These are phyloP conservation scores for Opeltia flavorubescens DNA, from an alignment of 495 filamentous ascomycete genomes.

Conservation along the genomic window DNA sequence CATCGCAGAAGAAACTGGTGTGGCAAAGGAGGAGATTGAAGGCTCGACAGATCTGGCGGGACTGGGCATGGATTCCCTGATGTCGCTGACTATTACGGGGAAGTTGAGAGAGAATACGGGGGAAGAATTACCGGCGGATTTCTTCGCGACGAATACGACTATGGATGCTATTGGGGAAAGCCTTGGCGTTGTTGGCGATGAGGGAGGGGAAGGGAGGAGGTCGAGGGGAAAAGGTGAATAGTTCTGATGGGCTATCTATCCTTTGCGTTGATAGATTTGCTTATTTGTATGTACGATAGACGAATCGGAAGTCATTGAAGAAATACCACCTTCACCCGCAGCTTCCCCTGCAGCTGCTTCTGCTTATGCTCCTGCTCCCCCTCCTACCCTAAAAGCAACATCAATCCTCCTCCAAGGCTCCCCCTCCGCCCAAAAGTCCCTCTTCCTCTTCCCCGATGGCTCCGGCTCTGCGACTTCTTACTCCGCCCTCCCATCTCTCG, in stretches of 20 bases:
- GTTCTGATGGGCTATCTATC: too few species aligned
- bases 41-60: conserved; percentile 26
- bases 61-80: conserved; percentile 38
- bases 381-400: conserved; percentile 19
- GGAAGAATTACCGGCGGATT: conserved; percentile 24
- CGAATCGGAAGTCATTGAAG: background rate
- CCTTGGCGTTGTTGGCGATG: conserved; percentile 22
- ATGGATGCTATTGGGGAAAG: conserved; percentile 32
- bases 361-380: background rate
- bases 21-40: conserved; percentile 47
- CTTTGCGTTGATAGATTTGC: too few species aligned
- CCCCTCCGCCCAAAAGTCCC: conserved; percentile 15
- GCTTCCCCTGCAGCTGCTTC: background rate
- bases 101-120: conserved; percentile 40
- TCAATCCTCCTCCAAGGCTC: conserved; percentile 22
- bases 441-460: conserved; percentile 26
- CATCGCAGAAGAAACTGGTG: conserved; percentile 53
- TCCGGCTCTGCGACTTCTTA: conserved; percentile 13
- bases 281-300: too few species aligned
- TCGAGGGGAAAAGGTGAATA: background rate
- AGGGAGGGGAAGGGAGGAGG: background rate
- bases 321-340: background rate
- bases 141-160: conserved; percentile 25
- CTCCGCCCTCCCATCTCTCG: conserved; percentile 28
- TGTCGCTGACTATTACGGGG: conserved; percentile 33